phyloP scores from a whole-genome alignment of 2,329 filamentous ascomycete genomes.

The Colletotrichum falcatum region DNA sequence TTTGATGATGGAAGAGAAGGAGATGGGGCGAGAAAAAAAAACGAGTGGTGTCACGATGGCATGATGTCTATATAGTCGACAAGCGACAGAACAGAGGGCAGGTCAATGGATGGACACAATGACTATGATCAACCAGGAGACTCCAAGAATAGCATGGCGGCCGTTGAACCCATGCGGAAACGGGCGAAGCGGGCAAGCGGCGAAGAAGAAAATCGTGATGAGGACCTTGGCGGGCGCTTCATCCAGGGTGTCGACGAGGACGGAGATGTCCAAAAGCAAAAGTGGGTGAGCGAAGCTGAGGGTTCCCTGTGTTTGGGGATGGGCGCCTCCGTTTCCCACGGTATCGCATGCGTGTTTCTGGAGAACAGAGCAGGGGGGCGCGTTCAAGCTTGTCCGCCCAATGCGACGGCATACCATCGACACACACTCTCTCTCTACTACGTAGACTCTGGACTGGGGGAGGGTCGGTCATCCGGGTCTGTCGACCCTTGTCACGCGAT shows the following conservation, averaged over 20 bases:
- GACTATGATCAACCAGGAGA: slow-evolving; percentile 25
- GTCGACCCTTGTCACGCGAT: slow-evolving; percentile 18
- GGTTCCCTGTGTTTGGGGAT: slow-evolving; percentile 28
- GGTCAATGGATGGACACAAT: neutral
- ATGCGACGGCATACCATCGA: slow-evolving; percentile 35
- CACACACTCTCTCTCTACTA: no score
- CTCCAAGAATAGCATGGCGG: slow-evolving; percentile 38
- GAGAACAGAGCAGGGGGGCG: slow-evolving; percentile 7
- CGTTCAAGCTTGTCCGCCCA: slow-evolving; percentile 30
- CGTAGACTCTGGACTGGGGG: slow-evolving; percentile 10
- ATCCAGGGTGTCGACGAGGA: slow-evolving; percentile 29
- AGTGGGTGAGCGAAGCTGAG: slow-evolving; percentile 5
- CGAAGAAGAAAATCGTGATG: slow-evolving; percentile 22
- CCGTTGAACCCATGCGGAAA: slow-evolving; percentile 23
- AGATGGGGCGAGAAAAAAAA: slow-evolving; percentile 25
- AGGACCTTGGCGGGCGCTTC: slow-evolving; percentile 38
- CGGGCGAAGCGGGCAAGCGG: slow-evolving; percentile 15
- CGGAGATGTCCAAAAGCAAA: slow-evolving; percentile 10
- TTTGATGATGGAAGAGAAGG: slow-evolving; percentile 29
- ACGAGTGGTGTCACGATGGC: slow-evolving; percentile 34
- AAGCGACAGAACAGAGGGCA: no score
- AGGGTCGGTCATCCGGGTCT: neutral
- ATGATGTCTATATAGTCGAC: slow-evolving; percentile 35
- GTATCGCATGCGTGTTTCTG: slow-evolving; percentile 28
- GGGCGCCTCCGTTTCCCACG: slow-evolving; percentile 36